Conservation (phyloP, 169 alveolate genomes). For the Theileria annulata region DNA sequence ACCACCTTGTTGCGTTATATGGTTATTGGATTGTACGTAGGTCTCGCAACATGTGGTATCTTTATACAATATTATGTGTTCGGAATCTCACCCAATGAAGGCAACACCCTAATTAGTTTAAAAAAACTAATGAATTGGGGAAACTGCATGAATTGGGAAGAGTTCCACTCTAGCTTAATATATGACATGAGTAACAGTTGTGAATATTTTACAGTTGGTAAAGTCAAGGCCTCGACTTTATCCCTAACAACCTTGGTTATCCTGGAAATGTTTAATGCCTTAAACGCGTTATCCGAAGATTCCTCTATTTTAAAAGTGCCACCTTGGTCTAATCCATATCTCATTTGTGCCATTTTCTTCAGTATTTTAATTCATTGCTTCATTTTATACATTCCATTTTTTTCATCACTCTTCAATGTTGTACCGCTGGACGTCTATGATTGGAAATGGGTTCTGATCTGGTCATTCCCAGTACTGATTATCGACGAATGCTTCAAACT, state of each 20-base stretch:
- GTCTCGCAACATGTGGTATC: constrained; percentile 97
- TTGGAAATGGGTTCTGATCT: constrained; percentile 92
- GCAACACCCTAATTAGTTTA: constrained; percentile 90
- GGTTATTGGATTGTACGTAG: constrained; percentile 96
- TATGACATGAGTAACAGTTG: constrained; percentile 90
- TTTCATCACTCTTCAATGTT: constrained; percentile 90
- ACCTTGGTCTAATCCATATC: constrained; percentile 95
- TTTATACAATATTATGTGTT: constrained; percentile 92
- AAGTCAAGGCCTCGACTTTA: constrained; percentile 95
- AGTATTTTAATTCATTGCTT: constrained; percentile 88
- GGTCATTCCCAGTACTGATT: constrained; percentile 96
- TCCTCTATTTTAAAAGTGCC: constrained; percentile 92
- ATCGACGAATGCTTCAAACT: constrained; percentile 95
- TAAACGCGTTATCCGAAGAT: constrained; percentile 97
- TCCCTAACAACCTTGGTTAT: constrained; percentile 94
- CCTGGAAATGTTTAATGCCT: constrained; percentile 98
- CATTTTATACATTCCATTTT: constrained; percentile 92
- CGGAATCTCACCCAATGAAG: constrained; percentile 89
- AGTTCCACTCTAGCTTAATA: constrained; percentile 77
- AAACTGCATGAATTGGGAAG: constrained; percentile 86
- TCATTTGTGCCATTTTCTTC: constrained; percentile 90
- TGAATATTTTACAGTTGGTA: constrained; percentile 95
- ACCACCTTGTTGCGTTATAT: constrained; percentile 93
- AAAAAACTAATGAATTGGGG: constrained; percentile 84
- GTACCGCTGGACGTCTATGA: constrained; percentile 88